Evolutionary conservation across 2,329 filamentous ascomycete genomes (phyloP), one percentile per base, ranked within the genome.

Genomic region (Trichothecium sympodiale): DNA sequence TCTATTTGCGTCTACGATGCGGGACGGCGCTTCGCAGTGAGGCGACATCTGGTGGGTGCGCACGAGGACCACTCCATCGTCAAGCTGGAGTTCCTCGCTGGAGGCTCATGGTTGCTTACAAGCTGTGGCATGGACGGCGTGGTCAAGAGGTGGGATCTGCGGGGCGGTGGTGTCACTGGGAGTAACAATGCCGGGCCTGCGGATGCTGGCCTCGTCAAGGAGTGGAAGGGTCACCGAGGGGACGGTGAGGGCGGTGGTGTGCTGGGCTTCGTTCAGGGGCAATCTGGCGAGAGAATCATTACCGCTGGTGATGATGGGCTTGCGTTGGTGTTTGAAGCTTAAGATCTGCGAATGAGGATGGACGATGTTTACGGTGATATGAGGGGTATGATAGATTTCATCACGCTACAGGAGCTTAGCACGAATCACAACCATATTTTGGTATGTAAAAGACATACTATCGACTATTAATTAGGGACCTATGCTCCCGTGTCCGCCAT

Each of bases 121-220:
- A 85, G 77, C 43, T 88, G 80, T 46, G 91, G 91, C 8, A 85
- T 95, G 70, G 91, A 98, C 51, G 89, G 91, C 14, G 86, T 88
- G 0, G 76, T 98, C 15, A 71, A 85, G 50, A 69, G 88, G 41
- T 98, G 91, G 91, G 89, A 98, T 59, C 53, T 76, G 36, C 61
- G 70, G n/a, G 70, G 68, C n/a, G 61, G 52, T 16, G 54, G 52
- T 9, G 42, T 44, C 3, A 52, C 55, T 4, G 49, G 53, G 29
- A 47, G 46, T 5, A 51, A 49, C 31, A 51, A 47, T 5, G 39
- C 50, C 2, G 34, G 37, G 8, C 49, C 59, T 12, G 75, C 69
- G 8, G 76, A 60, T 15, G 48, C 77, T 35, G 87, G 85, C 0
- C 62, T 94, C 35, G 62, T 85, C 17, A 81, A 79, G 44, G 88